Evolutionary conservation across 2,329 filamentous ascomycete species (phyloP), one percentile per base, ranked within the genome.

Genomic region (Huntiella omanensis): DNA sequence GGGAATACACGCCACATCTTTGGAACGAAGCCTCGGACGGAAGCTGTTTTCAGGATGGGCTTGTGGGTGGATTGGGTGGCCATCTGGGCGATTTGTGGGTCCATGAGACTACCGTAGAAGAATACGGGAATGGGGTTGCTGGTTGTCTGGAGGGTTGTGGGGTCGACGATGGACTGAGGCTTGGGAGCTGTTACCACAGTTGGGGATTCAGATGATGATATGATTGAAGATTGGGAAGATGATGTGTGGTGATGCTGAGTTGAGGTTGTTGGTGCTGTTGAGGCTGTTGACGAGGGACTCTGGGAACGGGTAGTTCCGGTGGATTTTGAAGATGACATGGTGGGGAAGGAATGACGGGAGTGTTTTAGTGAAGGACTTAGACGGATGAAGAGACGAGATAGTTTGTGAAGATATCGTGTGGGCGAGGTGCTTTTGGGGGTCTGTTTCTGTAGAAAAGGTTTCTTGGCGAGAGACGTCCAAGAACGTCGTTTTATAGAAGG

Each of bases 1-100:
- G 39, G 39, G 19, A 49, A 49, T n/a, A 49, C 47, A 5, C 34
- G 33, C 47, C 47, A 49, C 47, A 49, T 49, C 34, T 43, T 46
- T 6, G 43, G 28, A 16, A 41, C 38, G 19, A 49, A 49, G 22
- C 43, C 42, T 15, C 17, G 11, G 13, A 46, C 38, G 38, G 33
- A 32, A 7, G 43, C 47, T 12, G 34, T n/a, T 4, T 15, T 11
- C 6, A 49, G 17, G 33, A 22, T 15, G 5, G 47, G 47, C 4
- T 19, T 15, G 4, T 15, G 10, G 4, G 16, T 6, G 15, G 40
- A 16, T 11, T 28, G 34, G 8, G 47, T 22, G 33, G 38, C 47
- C 47, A 49, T 49, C 39, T 49, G 47, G 7, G 43, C 7, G n/a
- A 49, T 43, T 15, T 49, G 43, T 2, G 43, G 33, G 47, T 49